These are phyloP conservation scores for Mariannaea elegans DNA, from an alignment of 2,329 filamentous ascomycete species.

Conservation along the genomic window DNA sequence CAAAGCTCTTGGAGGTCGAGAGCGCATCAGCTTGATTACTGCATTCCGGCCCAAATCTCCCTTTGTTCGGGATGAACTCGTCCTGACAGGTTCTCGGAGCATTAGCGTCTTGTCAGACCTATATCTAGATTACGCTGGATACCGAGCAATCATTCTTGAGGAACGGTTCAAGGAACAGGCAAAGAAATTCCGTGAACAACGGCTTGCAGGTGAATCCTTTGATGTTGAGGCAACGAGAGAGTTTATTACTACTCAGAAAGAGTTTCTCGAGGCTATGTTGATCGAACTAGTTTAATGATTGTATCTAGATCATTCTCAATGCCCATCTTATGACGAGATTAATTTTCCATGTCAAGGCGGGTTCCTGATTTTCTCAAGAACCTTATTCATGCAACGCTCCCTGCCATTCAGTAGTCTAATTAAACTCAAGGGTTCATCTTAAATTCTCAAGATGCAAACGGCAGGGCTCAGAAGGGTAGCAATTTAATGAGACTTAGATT, in stretches of 20 bases:
- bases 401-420: no score
- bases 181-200: background rate
- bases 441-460: no score
- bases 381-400: no score
- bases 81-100: slow-evolving; percentile 66
- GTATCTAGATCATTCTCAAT: no score
- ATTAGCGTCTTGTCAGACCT: slow-evolving; percentile 52
- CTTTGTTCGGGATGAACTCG: slow-evolving; percentile 65
- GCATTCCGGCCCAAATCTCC: slow-evolving; percentile 69
- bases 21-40: slow-evolving; percentile 73
- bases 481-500: no score
- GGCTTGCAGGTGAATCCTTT: background rate
- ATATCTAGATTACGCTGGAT: background rate
- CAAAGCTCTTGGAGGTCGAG: slow-evolving; percentile 63
- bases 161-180: background rate
- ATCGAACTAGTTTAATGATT: background rate
- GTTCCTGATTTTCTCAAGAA: no score
- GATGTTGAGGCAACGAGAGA: background rate
- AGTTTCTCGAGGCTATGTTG: background rate
- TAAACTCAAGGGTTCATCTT: no score
- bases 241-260: background rate
- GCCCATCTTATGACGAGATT: no score
- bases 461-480: no score
- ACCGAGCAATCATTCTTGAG: background rate
- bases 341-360: no score